Base-by-base conservation (phyloP, 129 eudicot genomes). In the Flaveria brownii region DNA sequence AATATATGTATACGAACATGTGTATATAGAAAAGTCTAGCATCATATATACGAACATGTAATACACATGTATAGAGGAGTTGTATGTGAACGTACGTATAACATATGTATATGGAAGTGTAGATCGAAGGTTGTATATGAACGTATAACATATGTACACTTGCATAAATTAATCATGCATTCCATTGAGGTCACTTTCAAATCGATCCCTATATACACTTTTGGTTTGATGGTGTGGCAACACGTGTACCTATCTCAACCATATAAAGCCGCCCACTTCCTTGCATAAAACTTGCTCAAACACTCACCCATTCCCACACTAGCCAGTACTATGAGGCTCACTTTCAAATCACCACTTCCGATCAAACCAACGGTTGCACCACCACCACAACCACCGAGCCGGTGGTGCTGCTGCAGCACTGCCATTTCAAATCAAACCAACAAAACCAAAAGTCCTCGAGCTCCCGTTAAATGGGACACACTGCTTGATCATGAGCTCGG, bases 381-480 rank as follows among this genome's bases (percentile, higher is more conserved):
- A 52, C 86, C 69, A 4, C 82, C 59, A 42, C 64, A 59, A 33
- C 82, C 62, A 41, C 39, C 69, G 14, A 56, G 75, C 74, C 72
- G 45, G 50, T 72, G 74, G 65, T 77, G 76, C 68, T 80, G 51
- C 41, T 36, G 41, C 41, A 5, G 41, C 7, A 36, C 41, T 64
- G 46, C 82, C 66, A 36, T 41, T 42, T 59, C 77, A 23, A 42
- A 10, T 13, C 55, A 33, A 43, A 42, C 52, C 14, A 65, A 5
- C 8, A 78, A 59, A 59, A 51, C 65, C 36, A 55, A 22, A 63
- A 46, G 15, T 9, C 14, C 62, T 57, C 54, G 69, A 47, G 3
- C 86, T 81, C 51, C 88, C 69, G 57, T 46, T 20, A 80, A 70
- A 54, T 76, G 80, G 85, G 87, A 88, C 41, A 81, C 74, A 11